Evolutionary conservation across 805 yeast species (phyloP).

Genomic region (Candida germanica): DNA sequence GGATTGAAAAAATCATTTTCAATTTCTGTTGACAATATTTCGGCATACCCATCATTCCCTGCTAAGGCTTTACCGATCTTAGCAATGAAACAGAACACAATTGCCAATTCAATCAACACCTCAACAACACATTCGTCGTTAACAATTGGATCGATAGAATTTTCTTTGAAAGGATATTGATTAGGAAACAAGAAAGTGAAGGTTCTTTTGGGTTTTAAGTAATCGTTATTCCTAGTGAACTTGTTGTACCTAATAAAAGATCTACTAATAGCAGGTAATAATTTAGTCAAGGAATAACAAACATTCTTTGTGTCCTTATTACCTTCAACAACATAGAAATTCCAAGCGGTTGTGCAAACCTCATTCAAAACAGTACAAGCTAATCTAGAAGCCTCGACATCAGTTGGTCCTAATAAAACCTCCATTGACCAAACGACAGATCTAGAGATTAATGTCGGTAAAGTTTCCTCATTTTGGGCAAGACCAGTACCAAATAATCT

Average conservation of each 20-base stretch:
- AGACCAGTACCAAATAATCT: constrained; percentile 46
- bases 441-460: constrained; percentile 41
- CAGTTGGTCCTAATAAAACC: constrained; percentile 49
- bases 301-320: constrained; percentile 34
- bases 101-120: constrained; percentile 63
- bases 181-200: constrained; percentile 71
- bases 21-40: constrained; percentile 32
- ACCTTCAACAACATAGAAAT: constrained; percentile 26
- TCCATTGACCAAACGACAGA: constrained; percentile 58
- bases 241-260: constrained; percentile 53
- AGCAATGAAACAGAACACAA: constrained; percentile 55
- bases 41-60: constrained; percentile 40
- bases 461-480: constrained; percentile 20
- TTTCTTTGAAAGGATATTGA: constrained; percentile 58
- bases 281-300: constrained; percentile 47
- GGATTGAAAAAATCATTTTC: constrained; percentile 39
- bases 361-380: constrained; percentile 59
- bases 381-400: constrained; percentile 59
- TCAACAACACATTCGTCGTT: constrained; percentile 70
- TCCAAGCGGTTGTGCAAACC: constrained; percentile 40
- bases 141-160: constrained; percentile 71
- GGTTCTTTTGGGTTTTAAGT: constrained; percentile 56
- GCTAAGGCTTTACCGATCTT: constrained; percentile 46
- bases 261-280: constrained; percentile 52
- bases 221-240: constrained; percentile 43